phyloP scores from a whole-genome alignment of 805 yeast species.

The Candida yuanshanica region DNA sequence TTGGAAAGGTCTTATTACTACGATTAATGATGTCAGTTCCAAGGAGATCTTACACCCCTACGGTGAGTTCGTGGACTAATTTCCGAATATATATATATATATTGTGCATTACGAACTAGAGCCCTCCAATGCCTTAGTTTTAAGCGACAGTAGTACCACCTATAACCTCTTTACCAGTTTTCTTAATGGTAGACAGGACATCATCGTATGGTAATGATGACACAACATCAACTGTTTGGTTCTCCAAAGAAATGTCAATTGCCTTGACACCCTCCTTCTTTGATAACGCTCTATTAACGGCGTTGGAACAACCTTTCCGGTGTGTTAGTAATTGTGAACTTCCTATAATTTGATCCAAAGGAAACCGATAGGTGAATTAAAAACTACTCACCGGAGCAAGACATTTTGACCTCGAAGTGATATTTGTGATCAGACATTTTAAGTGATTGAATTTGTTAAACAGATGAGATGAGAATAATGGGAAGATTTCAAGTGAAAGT shows the following conservation, averaged over 20 bases:
- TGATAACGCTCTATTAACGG: conserved; percentile 71
- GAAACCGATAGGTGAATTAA: not conserved
- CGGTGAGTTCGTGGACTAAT: too few relatives aligned
- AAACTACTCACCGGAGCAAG: conserved; percentile 53
- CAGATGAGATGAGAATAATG: not conserved
- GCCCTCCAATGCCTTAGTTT: not conserved
- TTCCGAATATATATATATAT: too few relatives aligned
- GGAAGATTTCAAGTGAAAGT: too few relatives aligned
- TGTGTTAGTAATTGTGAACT: not conserved
- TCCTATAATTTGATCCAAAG: not conserved
- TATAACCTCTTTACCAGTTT: conserved; percentile 84
- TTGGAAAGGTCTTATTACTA: too few relatives aligned
- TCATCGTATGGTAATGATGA: conserved; percentile 66
- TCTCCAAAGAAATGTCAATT: conserved; percentile 68
- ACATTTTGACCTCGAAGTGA: conserved; percentile 78
- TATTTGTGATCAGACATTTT: conserved; percentile 54
- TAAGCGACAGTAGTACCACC: conserved; percentile 48
- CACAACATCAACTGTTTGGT: conserved; percentile 76
- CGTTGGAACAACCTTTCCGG: conserved; percentile 69
- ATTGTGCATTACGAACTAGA: not conserved
- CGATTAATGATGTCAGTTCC: too few relatives aligned
- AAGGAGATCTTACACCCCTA: too few relatives aligned
- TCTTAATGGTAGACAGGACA: conserved; percentile 73
- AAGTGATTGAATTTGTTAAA: not conserved
- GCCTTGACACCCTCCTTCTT: conserved; percentile 69